Evolutionary conservation across 345 rosid species (phyloP), one percentile per base, ranked within the genome.

Genomic region (Theobroma cacao): DNA sequence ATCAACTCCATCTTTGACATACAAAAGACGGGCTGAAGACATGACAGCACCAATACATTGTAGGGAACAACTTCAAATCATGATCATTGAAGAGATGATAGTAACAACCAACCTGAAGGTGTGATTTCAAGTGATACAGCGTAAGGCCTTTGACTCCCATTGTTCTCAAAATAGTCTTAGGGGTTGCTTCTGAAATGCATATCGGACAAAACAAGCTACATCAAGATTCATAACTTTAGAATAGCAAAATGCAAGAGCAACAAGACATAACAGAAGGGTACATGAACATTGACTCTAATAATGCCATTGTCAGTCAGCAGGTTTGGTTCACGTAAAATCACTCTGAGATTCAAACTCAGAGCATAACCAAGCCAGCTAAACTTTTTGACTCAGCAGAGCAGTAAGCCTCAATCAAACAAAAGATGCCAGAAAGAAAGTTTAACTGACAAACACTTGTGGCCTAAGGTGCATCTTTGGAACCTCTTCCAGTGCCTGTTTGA

Each of bases 61-160:
- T 34, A 69, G n/a, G 38, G 33, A 34, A 50, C 9, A 70, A 33
- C 33, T 63, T 31, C n/a, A 75, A 10, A 24, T 68, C 48, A 34
- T 69, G 38, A 14, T 48, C 72, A 52, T 15, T 61, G n/a, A 72
- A 73, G 28, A 52, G 66, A 47, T 47, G 64, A 52, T 36, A 34
- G 64, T 31, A 74, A 33, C 38, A 80, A 43, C 84, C 72, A 64
- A 94, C 98, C 98, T 94, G 98, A 82, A 94, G 95, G 86, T 94
- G 97, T 66, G 97, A 91, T 84, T 94, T 94, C 68, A 94, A 82
- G 80, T 94, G 98, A 85, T 91, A 94, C n/a, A 94, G 92, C 14
- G 98, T 94, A 24, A 94, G 94, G 72, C 98, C 97, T 80, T 94
- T 94, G 70, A 94, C 98, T 52, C 94, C 94, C 98, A 94, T 94